phyloP scores from a whole-genome alignment of 1,284 basidiomycete species.

The Lignosus rhinocerotis region DNA sequence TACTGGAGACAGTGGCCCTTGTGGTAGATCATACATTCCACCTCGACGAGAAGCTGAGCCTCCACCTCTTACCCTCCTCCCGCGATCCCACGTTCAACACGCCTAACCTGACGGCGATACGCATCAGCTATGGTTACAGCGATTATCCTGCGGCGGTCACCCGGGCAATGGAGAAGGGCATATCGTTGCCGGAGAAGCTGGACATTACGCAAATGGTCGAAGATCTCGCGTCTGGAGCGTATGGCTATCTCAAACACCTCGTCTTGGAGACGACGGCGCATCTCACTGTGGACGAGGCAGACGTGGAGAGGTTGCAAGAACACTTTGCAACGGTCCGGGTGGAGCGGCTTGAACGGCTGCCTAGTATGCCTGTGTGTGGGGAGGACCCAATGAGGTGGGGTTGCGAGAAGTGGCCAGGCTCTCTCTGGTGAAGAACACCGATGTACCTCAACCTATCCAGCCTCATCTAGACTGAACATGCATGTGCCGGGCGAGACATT shows the following conservation, averaged over 20 bases:
- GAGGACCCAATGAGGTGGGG: not conserved
- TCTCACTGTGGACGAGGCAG: not conserved
- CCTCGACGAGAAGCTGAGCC: not conserved
- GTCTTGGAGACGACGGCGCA: slow-evolving; percentile 1
- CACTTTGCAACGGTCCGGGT: not conserved
- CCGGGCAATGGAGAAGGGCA: not conserved
- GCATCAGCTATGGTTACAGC: not conserved
- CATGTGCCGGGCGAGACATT: too few relatives aligned
- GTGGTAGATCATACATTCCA: not conserved
- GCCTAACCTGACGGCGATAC: not conserved
- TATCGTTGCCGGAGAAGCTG: not conserved
- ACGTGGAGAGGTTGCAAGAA: not conserved
- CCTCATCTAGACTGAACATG: too few relatives aligned
- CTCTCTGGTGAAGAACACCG: not conserved
- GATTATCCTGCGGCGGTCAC: not conserved
- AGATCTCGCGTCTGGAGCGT: not conserved
- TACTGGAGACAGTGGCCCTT: not conserved
- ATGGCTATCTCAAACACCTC: not conserved
- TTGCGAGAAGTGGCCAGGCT: not conserved
- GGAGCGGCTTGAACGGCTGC: not conserved
- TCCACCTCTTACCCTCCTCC: not conserved
- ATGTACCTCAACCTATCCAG: too few relatives aligned
- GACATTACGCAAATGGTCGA: not conserved
- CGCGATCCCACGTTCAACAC: not conserved
- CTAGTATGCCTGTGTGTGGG: not conserved